phyloP scores from a whole-genome alignment of 192 early-diverging fungal species.

The Ambispora gerdemannii region DNA sequence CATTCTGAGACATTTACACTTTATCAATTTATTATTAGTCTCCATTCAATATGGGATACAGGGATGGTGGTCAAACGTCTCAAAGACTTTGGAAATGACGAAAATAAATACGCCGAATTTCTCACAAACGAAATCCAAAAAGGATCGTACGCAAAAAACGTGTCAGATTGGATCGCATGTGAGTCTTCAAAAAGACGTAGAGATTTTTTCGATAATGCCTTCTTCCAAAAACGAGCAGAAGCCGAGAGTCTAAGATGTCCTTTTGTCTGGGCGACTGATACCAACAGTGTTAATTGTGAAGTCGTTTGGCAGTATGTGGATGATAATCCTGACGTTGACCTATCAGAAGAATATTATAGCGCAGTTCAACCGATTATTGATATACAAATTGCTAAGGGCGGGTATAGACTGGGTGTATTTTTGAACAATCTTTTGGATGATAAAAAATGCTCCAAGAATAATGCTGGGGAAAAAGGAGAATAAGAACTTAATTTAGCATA shows the following conservation, averaged over 20 bases:
- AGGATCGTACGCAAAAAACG: neutral
- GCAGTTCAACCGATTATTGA: conserved; percentile 1
- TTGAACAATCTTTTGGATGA: neutral
- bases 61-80: conserved; percentile 19
- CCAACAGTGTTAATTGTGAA: conserved; percentile 6
- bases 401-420: conserved; percentile 8
- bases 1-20: neutral
- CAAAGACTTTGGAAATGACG: neutral
- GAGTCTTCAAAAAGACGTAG: neutral
- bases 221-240: neutral
- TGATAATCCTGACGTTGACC: neutral
- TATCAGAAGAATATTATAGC: conserved; percentile 8
- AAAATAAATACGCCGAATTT: neutral
- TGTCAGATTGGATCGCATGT: conserved; percentile 3
- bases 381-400: conserved; percentile 14
- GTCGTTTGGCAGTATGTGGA: conserved; percentile 10
- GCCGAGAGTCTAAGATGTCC: neutral
- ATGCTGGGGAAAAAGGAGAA: too few species aligned
- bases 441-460: too few species aligned
- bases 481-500: too few species aligned
- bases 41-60: conserved; percentile 11
- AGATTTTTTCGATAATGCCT: neutral
- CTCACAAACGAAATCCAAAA: neutral
- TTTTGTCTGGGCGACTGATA: conserved; percentile 14
- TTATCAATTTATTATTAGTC: neutral